Conservation (phyloP, 192 early-diverging fungal species). For the Coemansia sp. region DNA sequence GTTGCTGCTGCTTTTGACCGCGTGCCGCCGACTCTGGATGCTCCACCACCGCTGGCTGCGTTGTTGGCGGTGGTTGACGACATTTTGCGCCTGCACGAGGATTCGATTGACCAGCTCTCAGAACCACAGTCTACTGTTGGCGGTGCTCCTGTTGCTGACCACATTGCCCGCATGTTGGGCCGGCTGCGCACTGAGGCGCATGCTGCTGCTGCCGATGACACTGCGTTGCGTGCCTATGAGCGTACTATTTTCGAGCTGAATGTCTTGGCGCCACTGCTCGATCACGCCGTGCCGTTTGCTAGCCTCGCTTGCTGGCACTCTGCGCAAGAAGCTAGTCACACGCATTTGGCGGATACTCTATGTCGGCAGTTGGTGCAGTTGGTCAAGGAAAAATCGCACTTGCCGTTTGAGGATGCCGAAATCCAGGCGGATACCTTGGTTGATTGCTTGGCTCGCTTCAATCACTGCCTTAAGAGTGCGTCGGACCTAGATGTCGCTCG, state of each 20-base stretch:
- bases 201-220: neutral
- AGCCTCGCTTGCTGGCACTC: neutral
- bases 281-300: neutral
- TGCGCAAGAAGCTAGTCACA: neutral
- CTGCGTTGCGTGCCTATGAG: conserved; percentile 25
- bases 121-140: neutral
- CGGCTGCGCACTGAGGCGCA: conserved; percentile 14
- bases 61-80: conserved; percentile 21
- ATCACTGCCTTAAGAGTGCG: conserved; percentile 22
- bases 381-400: conserved; percentile 23
- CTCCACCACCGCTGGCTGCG: conserved; percentile 18
- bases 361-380: conserved; percentile 16
- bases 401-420: conserved; percentile 24
- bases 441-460: conserved; percentile 16
- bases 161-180: conserved; percentile 6
- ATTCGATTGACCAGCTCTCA: conserved; percentile 7
- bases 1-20: conserved; percentile 19
- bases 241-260: conserved; percentile 40
- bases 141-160: neutral
- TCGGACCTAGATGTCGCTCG: conserved; percentile 37
- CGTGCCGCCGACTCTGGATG: conserved; percentile 33
- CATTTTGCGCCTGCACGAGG: conserved; percentile 25
- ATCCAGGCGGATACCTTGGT: neutral
- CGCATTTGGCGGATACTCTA: conserved; percentile 10
- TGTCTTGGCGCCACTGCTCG: conserved; percentile 14